Percentiles rank a stretch among this genome's conserved stretches.
Evolutionary conservation across 345 rosid genomes (phyloP).

Genomic region (Euphorbia tirucalli): DNA sequence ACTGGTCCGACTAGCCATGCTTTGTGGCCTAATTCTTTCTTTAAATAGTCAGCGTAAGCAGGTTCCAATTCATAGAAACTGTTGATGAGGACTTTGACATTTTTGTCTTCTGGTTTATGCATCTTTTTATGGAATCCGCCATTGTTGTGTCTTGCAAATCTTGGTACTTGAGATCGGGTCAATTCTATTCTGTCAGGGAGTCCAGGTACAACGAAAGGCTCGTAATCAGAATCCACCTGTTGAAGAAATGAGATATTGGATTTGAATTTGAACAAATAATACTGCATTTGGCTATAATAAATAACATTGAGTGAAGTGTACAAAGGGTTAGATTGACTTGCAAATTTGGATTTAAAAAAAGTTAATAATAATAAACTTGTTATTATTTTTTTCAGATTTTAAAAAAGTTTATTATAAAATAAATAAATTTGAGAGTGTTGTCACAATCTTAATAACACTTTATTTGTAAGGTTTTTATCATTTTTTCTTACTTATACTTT

Average conservation of each 20-base stretch:
- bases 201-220: conserved; percentile 44
- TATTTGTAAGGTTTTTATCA: too few relatives aligned
- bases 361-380: too few relatives aligned
- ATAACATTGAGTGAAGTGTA: too few relatives aligned
- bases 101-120: conserved; percentile 14
- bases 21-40: conserved; percentile 30
- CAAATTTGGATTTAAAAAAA: too few relatives aligned
- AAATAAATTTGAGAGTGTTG: too few relatives aligned
- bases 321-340: too few relatives aligned
- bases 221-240: conserved; percentile 35
- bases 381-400: too few relatives aligned
- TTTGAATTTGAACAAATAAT: too few relatives aligned
- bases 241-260: background rate
- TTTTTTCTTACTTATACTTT: too few relatives aligned
- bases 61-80: conserved; percentile 50
- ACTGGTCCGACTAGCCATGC: conserved; percentile 54
- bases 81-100: conserved; percentile 37
- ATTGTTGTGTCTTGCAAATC: background rate
- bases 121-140: background rate
- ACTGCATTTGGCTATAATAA: too few relatives aligned
- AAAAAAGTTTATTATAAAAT: too few relatives aligned
- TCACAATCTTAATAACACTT: too few relatives aligned
- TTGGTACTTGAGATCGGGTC: conserved; percentile 44
- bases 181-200: conserved; percentile 45
- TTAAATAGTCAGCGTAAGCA: conserved; percentile 38